Evolutionary conservation across 768 basidiomycete species (phyloP).

Genomic region (Steccherinum ochraceum): DNA sequence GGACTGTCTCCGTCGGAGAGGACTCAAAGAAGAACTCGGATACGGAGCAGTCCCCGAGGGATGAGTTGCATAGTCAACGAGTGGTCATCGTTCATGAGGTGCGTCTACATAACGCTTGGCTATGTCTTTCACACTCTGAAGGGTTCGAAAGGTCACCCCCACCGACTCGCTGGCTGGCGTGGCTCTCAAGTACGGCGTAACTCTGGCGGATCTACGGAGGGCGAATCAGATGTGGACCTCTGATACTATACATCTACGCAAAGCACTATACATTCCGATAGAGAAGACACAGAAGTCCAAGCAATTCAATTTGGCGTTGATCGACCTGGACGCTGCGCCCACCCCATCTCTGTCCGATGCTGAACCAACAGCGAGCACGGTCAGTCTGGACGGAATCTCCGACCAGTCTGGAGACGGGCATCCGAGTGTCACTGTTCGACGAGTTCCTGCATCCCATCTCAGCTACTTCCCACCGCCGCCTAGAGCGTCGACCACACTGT

Average conservation of each 20-base stretch:
- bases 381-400: neutral
- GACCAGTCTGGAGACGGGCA: neutral
- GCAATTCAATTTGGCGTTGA: conserved; percentile 21
- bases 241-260: conserved; percentile 86
- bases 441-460: conserved; percentile 25
- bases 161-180: conserved; percentile 83
- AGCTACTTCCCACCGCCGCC: conserved; percentile 26
- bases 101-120: conserved; percentile 10
- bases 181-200: conserved; percentile 83
- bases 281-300: conserved; percentile 46
- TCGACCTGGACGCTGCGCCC: conserved; percentile 7
- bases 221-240: conserved; percentile 93
- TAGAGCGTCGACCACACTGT: neutral
- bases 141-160: conserved; percentile 51
- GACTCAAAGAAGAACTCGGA: conserved; percentile 7
- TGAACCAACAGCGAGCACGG: neutral
- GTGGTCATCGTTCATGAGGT: conserved; percentile 60
- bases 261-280: conserved; percentile 73
- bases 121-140: conserved; percentile 3
- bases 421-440: conserved; percentile 16
- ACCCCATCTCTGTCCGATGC: neutral
- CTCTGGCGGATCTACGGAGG: conserved; percentile 73
- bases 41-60: conserved; percentile 2
- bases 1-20: neutral
- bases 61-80: conserved; percentile 24